A percentile compares a stretch with the other conserved stretches of the same genome.
Evolutionary conservation across 176 grass and related monocot species (phyloP).

Genomic region (Oryza coarctata): DNA sequence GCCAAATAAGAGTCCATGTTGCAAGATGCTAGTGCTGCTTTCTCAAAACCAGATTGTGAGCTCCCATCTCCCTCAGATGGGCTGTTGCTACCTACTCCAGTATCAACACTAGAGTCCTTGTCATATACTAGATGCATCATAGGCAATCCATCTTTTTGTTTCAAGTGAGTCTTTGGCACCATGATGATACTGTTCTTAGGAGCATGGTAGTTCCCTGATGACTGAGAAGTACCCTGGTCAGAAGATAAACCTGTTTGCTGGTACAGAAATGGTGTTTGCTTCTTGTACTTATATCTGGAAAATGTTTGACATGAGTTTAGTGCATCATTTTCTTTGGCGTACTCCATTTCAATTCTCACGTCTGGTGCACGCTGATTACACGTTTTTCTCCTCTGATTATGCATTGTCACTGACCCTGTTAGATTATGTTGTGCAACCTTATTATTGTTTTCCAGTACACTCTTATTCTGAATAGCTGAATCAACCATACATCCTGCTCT

Average conservation of each 20-base stretch:
- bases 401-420: constrained; percentile 21
- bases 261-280: constrained; percentile 22
- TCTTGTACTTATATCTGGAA: constrained; percentile 21
- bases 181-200: constrained; percentile 31
- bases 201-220: constrained; percentile 31
- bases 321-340: constrained; percentile 26
- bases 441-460: constrained; percentile 17
- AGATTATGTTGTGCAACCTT: constrained; percentile 24
- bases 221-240: constrained; percentile 33
- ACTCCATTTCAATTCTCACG: constrained; percentile 25
- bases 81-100: background rate
- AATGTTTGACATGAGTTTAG: constrained; percentile 7
- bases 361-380: constrained; percentile 25
- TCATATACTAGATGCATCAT: constrained; percentile 21
- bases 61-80: constrained; percentile 7
- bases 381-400: constrained; percentile 30
- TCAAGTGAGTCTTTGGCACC: constrained; percentile 21
- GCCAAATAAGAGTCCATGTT: constrained; percentile 22
- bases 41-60: constrained; percentile 19
- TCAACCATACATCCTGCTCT: constrained; percentile 18
- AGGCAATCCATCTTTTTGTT: constrained; percentile 26
- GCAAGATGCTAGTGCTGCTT: constrained; percentile 17
- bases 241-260: constrained; percentile 30
- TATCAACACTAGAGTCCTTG: constrained; percentile 16
- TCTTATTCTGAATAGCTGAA: constrained; percentile 27